Conservation (phyloP, 2,329 filamentous ascomycete genomes). For the Botrytis aclada region DNA sequence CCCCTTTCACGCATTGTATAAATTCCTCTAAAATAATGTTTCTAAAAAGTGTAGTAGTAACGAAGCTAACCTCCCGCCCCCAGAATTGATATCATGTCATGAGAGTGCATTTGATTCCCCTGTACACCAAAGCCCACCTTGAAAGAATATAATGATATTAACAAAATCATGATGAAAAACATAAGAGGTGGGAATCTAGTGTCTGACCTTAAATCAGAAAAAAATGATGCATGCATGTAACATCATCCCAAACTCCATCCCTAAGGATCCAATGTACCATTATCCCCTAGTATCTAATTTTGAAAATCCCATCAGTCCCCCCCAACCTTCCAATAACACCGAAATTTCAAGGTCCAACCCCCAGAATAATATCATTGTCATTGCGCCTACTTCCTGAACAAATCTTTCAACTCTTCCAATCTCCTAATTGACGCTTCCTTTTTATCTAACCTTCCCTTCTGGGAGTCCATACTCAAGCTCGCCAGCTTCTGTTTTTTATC, state of each 20-base stretch:
- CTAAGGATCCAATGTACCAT: neutral
- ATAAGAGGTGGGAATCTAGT: conserved; percentile 1
- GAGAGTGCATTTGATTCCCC: neutral
- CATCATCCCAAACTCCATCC: conserved; percentile 1
- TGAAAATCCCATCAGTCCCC: too few relatives aligned
- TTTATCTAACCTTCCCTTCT: conserved; percentile 36
- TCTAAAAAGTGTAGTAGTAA: neutral
- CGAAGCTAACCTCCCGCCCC: neutral
- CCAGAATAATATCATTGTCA: neutral
- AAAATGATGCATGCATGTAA: neutral
- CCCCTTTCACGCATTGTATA: neutral
- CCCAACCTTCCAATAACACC: neutral
- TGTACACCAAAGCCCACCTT: neutral
- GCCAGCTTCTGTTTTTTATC: conserved; percentile 91
- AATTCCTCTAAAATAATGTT: neutral
- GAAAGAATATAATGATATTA: neutral
- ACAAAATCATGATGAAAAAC: neutral
- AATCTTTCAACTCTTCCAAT: conserved; percentile 56
- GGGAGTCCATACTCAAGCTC: conserved; percentile 74
- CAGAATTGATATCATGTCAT: neutral
- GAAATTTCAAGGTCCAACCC: neutral
- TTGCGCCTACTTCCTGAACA: conserved; percentile 46
- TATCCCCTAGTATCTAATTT: neutral
- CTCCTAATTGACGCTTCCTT: conserved; percentile 38
- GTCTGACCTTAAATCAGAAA: neutral